These are phyloP conservation scores for Styphnolobium japonicum DNA, from an alignment of 306 rosid genomes.

Conservation along the genomic window DNA sequence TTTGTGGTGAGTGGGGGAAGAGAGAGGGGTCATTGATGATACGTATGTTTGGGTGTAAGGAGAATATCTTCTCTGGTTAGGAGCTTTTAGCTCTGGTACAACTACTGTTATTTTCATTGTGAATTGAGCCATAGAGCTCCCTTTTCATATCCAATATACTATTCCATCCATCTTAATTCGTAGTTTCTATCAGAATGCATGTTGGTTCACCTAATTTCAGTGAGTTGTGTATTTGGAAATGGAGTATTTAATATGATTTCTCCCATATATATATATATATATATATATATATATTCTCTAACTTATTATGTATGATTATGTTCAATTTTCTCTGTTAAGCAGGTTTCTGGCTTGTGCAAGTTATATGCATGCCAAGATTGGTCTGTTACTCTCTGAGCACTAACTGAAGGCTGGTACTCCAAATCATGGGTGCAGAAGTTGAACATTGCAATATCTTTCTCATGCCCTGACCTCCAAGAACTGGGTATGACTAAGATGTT, in stretches of 20 bases:
- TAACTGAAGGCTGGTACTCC: background rate
- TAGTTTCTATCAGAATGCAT: too few species aligned
- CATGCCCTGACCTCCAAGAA: background rate
- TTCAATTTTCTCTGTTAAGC: conserved; percentile 11
- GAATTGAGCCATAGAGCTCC: too few species aligned
- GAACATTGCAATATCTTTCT: background rate
- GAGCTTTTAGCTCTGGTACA: too few species aligned
- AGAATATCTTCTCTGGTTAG: too few species aligned
- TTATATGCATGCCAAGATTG: background rate
- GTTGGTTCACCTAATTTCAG: background rate
- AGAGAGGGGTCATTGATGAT: too few species aligned
- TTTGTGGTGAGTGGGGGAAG: too few species aligned
- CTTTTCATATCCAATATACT: too few species aligned
- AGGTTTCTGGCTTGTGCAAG: conserved; percentile 4
- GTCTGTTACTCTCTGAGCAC: conserved; percentile 11
- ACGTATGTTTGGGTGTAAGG: too few species aligned
- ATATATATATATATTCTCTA: background rate
- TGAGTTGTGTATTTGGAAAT: background rate
- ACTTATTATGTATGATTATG: background rate
- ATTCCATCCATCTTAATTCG: too few species aligned
- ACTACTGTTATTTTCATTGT: too few species aligned
- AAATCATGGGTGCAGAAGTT: background rate
- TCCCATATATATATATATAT: too few species aligned
- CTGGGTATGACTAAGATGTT: background rate
- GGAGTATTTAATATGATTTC: background rate